These are phyloP conservation scores for Phytopythium ostracodes DNA, from an alignment of 352 stramenopile genomes.

Conservation along the genomic window DNA sequence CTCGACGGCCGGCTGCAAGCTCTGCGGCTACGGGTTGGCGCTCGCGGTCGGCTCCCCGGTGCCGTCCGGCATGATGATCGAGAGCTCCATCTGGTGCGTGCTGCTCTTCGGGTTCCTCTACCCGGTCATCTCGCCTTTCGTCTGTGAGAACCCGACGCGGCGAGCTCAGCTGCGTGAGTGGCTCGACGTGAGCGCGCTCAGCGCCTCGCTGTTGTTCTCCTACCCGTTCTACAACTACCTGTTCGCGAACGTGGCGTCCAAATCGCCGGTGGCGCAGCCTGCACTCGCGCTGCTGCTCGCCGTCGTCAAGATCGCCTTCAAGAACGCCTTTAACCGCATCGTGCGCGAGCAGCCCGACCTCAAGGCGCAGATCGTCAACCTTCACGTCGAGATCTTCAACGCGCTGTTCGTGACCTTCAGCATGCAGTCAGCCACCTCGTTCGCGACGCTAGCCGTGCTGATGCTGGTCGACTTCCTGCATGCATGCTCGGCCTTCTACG, in stretches of 20 bases:
- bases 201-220: no score
- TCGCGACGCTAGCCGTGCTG: conserved; percentile 19
- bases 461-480: conserved; percentile 19
- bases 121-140: no score
- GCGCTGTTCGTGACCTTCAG: conserved; percentile 34
- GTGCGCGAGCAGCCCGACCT: conserved; percentile 17
- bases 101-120: no score
- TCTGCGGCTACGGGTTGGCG: neutral
- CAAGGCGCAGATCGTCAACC: conserved; percentile 27
- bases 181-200: no score
- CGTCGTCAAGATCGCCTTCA: conserved; percentile 31
- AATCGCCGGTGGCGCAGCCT: neutral
- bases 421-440: conserved; percentile 33
- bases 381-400: conserved; percentile 41
- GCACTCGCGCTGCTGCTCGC: conserved; percentile 19
- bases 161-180: no score
- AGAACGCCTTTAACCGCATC: conserved; percentile 20
- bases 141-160: no score
- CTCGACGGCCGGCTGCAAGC: neutral
- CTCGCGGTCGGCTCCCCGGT: neutral
- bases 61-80: no score
- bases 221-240: no score
- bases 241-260: no score
- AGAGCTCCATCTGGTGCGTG: no score
- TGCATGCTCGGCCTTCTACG: conserved; percentile 10